A percentile compares a stretch with the other conserved stretches of the same genome.
phyloP scores from a whole-genome alignment of 106 monocot genomes.

The Dioscorea zingiberensis region DNA sequence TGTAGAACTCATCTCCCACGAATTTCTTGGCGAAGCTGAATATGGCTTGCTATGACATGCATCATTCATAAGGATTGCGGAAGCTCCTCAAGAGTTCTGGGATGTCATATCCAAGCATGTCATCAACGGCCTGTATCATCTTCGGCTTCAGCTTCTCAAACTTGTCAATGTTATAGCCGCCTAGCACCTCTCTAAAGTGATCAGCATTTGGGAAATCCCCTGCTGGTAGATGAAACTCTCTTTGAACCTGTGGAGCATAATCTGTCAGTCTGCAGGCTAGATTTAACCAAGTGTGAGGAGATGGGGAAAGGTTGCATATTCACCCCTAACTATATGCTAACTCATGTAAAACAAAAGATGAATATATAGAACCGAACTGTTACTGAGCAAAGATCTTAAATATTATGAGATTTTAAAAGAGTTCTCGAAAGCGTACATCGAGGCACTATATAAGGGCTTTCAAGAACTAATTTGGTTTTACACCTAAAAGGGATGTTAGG shows the following conservation, averaged over 20 bases:
- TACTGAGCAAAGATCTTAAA: too few species aligned
- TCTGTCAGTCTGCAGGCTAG: background rate
- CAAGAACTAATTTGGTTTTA: too few species aligned
- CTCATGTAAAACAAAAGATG: too few species aligned
- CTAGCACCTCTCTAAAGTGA: constrained; percentile 64
- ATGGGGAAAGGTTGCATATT: too few species aligned
- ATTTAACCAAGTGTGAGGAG: too few species aligned
- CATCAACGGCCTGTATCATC: constrained; percentile 76
- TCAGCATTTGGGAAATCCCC: constrained; percentile 84
- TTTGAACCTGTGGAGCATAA: constrained; percentile 53
- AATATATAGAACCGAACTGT: too few species aligned
- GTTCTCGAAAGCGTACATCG: too few species aligned
- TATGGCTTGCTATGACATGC: background rate
- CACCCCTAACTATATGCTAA: too few species aligned
- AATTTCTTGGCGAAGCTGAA: background rate
- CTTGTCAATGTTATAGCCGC: constrained; percentile 68
- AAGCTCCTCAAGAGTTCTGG: constrained; percentile 79
- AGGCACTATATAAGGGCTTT: too few species aligned
- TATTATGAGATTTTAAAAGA: too few species aligned
- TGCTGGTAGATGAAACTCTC: constrained; percentile 64
- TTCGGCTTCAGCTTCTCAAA: constrained; percentile 85
- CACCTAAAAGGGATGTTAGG: too few species aligned
- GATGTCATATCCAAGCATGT: constrained; percentile 83
- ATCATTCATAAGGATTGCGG: constrained; percentile 60
- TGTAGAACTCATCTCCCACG: background rate